phyloP scores from a whole-genome alignment of 2,329 filamentous ascomycete genomes.

The Alternaria arborescens region DNA sequence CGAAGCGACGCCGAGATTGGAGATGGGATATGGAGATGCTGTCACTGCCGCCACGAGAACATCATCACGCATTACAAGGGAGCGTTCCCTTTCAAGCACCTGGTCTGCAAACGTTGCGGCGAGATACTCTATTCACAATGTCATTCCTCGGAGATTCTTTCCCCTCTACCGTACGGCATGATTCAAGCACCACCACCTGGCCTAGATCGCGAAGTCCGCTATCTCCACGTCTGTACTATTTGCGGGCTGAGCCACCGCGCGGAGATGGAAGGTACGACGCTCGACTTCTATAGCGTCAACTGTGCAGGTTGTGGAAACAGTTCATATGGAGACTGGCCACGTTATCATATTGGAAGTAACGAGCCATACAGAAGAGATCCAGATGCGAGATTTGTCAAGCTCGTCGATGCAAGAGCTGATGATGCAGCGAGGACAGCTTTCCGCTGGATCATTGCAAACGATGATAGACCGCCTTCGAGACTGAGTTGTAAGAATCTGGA shows the following conservation, averaged over 20 bases:
- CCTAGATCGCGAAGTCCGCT: conserved; percentile 13
- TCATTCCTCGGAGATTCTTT: conserved; percentile 21
- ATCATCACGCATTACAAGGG: conserved; percentile 22
- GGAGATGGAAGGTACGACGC: conserved; percentile 18
- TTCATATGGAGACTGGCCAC: conserved; percentile 25
- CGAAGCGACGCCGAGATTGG: conserved; percentile 24
- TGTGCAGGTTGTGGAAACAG: conserved; percentile 18
- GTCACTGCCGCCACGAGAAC: conserved; percentile 26
- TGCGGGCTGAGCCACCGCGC: conserved; percentile 27
- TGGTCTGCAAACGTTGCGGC: conserved; percentile 17
- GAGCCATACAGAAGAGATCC: conserved; percentile 26
- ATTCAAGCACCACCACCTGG: conserved; percentile 10
- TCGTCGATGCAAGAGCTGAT: conserved; percentile 18
- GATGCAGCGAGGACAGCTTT: conserved; percentile 16
- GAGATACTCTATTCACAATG: conserved; percentile 14
- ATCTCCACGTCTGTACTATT: conserved; percentile 21
- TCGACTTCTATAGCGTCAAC: conserved; percentile 21
- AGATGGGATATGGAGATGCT: conserved; percentile 27
- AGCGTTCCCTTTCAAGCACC: conserved; percentile 23
- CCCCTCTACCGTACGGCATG: conserved; percentile 22
- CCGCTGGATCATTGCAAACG: conserved; percentile 14
- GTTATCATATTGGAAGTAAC: conserved; percentile 21
- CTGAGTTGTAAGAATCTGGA: not conserved
- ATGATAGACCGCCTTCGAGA: not conserved
- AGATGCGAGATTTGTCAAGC: conserved; percentile 19